These are phyloP conservation scores for Entomophthora muscae DNA, from an alignment of 371 early-diverging fungal species.

Conservation along the genomic window DNA sequence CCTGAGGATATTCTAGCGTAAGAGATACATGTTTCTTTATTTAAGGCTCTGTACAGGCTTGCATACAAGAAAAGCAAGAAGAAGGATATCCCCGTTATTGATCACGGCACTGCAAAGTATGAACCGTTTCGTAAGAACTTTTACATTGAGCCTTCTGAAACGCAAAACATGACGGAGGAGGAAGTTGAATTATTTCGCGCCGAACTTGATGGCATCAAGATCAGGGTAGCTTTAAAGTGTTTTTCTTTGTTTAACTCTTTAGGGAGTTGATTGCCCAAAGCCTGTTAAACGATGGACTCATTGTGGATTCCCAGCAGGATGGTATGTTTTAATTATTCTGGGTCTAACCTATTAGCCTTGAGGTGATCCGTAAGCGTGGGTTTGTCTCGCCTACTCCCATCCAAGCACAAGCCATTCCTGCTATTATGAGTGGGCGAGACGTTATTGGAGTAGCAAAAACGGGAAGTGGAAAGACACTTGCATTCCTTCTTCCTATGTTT, in stretches of 20 bases:
- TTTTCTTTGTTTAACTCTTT: background rate
- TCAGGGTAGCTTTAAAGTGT: slow-evolving; percentile 29
- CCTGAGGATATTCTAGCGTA: slow-evolving; percentile 64
- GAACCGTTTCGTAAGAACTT: slow-evolving; percentile 88
- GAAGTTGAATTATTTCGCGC: slow-evolving; percentile 68
- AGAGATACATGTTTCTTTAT: too few relatives aligned
- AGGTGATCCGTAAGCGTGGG: slow-evolving; percentile 60
- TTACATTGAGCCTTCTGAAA: slow-evolving; percentile 88
- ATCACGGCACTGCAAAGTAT: slow-evolving; percentile 73
- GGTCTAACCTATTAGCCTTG: slow-evolving; percentile 19
- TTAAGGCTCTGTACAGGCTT: too few relatives aligned
- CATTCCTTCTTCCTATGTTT: slow-evolving; percentile 86
- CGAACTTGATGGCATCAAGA: slow-evolving; percentile 87
- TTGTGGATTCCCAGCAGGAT: slow-evolving; percentile 64
- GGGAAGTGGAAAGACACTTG: slow-evolving; percentile 95
- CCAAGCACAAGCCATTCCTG: slow-evolving; percentile 97
- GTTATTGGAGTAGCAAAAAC: slow-evolving; percentile 99
- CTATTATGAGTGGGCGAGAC: slow-evolving; percentile 90
- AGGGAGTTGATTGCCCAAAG: slow-evolving; percentile 70
- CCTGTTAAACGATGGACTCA: slow-evolving; percentile 92
- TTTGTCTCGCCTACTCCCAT: slow-evolving; percentile 84
- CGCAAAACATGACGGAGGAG: slow-evolving; percentile 58
- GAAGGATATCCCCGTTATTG: slow-evolving; percentile 81
- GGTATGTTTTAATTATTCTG: slow-evolving; percentile 8
- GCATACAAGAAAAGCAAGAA: slow-evolving; percentile 70